A percentile compares a stretch with the other conserved stretches of the same genome.
Evolutionary conservation across 345 rosid genomes (phyloP).

Genomic region (Sonneratia caseolaris): DNA sequence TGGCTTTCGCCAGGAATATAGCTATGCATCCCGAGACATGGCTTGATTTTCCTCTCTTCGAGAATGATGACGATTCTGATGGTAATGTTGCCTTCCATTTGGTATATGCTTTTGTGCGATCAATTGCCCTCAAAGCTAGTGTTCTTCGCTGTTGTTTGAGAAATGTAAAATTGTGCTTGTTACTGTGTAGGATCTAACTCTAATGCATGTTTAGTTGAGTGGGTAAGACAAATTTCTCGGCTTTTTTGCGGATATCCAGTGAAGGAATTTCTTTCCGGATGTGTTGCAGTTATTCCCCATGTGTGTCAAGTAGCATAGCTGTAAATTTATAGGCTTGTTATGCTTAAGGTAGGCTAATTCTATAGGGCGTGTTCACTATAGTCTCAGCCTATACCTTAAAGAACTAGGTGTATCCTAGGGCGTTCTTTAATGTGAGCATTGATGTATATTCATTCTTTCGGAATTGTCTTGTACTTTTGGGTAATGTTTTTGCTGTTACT

Average conservation of each 20-base stretch:
- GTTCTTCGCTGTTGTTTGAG: not conserved
- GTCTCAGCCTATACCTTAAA: not conserved
- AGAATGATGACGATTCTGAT: constrained; percentile 51
- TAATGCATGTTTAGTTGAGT: not conserved
- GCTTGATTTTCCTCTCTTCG: constrained; percentile 77
- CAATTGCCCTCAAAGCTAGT: not conserved
- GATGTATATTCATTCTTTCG: not conserved
- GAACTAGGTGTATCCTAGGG: not conserved
- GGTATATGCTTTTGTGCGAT: not conserved
- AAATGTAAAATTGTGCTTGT: not conserved
- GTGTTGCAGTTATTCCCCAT: no score
- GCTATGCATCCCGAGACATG: constrained; percentile 97
- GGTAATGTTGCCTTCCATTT: constrained; percentile 25
- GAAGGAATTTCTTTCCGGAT: not conserved
- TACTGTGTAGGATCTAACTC: not conserved
- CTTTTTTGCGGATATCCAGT: not conserved
- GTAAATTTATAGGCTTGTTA: not conserved
- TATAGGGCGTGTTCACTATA: not conserved
- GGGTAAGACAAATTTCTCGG: not conserved
- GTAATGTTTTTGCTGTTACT: not conserved
- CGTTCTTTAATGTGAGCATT: not conserved
- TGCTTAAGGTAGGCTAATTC: not conserved
- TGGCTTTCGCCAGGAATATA: constrained; percentile 66
- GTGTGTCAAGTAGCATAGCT: not conserved
- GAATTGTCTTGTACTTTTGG: not conserved